Percentiles rank a stretch among this genome's conserved stretches.
These are phyloP conservation scores for Lactarius hatsudake DNA, from an alignment of 768 basidiomycete species.

Conservation along the genomic window DNA sequence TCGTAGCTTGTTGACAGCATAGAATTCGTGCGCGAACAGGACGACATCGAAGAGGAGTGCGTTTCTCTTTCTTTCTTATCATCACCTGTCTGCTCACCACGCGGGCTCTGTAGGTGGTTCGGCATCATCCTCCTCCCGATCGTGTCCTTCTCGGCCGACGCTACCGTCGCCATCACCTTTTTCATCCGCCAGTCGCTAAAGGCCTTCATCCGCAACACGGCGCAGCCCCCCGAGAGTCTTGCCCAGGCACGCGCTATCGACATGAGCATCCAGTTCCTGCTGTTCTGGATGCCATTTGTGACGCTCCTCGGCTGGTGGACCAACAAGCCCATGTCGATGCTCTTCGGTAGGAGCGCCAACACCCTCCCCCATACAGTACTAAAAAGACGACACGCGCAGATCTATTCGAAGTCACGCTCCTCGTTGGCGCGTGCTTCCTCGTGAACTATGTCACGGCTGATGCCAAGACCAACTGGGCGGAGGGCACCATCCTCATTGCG, in stretches of 20 bases:
- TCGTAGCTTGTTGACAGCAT: slow-evolving; percentile 62
- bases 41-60: slow-evolving; percentile 52
- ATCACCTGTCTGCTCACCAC: background rate
- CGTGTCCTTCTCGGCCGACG: slow-evolving; percentile 73
- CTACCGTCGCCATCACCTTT: slow-evolving; percentile 55
- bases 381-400: slow-evolving; percentile 39
- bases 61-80: slow-evolving; percentile 24
- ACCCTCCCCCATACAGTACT: background rate
- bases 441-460: slow-evolving; percentile 81
- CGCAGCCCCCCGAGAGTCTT: slow-evolving; percentile 49
- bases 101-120: slow-evolving; percentile 51
- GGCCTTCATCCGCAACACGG: slow-evolving; percentile 39
- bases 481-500: slow-evolving; percentile 64
- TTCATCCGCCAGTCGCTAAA: slow-evolving; percentile 48
- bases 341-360: slow-evolving; percentile 52
- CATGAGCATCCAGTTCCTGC: slow-evolving; percentile 70
- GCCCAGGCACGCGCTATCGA: slow-evolving; percentile 72
- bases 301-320: slow-evolving; percentile 69
- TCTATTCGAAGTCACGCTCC: slow-evolving; percentile 61
- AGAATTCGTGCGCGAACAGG: slow-evolving; percentile 50
- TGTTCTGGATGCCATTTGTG: slow-evolving; percentile 78
- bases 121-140: slow-evolving; percentile 70
- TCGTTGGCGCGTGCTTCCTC: slow-evolving; percentile 67
- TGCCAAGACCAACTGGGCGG: slow-evolving; percentile 76
- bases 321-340: slow-evolving; percentile 53